Evolutionary conservation across 345 rosid species (phyloP).

Genomic region (Aegle marmelos): DNA sequence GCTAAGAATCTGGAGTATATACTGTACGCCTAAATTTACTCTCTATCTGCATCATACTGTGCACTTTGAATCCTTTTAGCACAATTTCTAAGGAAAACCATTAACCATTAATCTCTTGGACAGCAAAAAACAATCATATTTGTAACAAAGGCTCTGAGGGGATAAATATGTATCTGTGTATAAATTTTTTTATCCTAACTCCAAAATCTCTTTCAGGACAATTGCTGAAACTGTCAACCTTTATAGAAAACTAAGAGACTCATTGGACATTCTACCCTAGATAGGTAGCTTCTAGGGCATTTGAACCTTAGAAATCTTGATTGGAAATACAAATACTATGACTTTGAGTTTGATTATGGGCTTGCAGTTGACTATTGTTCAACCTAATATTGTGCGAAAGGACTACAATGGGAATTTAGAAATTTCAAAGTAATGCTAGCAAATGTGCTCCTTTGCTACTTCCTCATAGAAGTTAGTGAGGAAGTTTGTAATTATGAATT

Average conservation of each 20-base stretch:
- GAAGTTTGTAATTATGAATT: background rate
- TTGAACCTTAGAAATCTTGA: background rate
- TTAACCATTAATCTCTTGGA: background rate
- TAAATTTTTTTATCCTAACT: background rate
- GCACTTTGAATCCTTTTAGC: constrained; percentile 1
- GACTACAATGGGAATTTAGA: background rate
- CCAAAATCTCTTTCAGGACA: background rate
- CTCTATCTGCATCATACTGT: background rate
- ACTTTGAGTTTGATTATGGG: background rate
- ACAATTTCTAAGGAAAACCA: background rate
- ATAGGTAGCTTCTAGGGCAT: background rate
- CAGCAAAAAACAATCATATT: background rate
- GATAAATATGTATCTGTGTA: background rate
- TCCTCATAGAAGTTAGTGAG: background rate
- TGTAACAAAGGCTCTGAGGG: background rate
- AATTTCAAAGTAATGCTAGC: constrained; percentile 5
- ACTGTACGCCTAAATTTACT: background rate
- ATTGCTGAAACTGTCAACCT: background rate
- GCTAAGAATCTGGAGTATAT: background rate
- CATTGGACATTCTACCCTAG: background rate
- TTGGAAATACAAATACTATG: background rate
- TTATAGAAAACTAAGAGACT: background rate
- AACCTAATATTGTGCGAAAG: background rate
- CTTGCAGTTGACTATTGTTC: background rate
- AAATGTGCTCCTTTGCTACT: background rate